Percentiles rank a stretch among this genome's conserved stretches.
Evolutionary conservation across 2,329 filamentous ascomycete species (phyloP).

Genomic region (Penicillium nordicum): DNA sequence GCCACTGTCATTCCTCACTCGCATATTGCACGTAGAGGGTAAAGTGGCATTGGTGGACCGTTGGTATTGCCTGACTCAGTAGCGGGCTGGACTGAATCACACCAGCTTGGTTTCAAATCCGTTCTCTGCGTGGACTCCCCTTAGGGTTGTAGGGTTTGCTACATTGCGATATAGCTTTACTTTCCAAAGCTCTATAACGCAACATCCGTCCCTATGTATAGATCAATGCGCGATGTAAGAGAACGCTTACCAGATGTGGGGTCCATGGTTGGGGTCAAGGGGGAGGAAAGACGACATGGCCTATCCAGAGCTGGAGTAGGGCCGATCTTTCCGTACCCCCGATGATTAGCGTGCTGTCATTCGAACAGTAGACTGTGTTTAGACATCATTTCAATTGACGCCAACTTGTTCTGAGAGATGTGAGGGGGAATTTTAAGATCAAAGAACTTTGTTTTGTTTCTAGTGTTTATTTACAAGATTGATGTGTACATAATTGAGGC

Average conservation of each 20-base stretch:
- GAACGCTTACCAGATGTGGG: background rate
- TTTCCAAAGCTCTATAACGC: background rate
- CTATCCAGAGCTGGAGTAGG: background rate
- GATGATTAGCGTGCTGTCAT: background rate
- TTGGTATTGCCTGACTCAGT: background rate
- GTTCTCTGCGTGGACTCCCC: background rate
- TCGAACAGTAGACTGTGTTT: background rate
- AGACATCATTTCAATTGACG: background rate
- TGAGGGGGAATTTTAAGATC: accelerated
- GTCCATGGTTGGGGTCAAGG: background rate
- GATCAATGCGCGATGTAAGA: background rate
- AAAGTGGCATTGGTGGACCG: no score
- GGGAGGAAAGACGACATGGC: no score
- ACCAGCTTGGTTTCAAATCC: background rate
- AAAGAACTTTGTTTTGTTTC: accelerated
- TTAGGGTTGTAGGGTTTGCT: background rate
- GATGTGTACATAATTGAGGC: background rate
- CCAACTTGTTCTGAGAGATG: no score
- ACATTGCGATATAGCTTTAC: background rate
- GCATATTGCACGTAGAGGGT: background rate
- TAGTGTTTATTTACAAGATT: background rate
- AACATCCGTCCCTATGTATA: background rate
- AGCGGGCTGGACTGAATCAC: background rate
- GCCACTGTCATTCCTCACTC: background rate
- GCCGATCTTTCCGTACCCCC: background rate